Evolutionary conservation across 2,329 filamentous ascomycete species (phyloP), one percentile per base, ranked within the genome.

Genomic region (Zymoseptoria brevis): DNA sequence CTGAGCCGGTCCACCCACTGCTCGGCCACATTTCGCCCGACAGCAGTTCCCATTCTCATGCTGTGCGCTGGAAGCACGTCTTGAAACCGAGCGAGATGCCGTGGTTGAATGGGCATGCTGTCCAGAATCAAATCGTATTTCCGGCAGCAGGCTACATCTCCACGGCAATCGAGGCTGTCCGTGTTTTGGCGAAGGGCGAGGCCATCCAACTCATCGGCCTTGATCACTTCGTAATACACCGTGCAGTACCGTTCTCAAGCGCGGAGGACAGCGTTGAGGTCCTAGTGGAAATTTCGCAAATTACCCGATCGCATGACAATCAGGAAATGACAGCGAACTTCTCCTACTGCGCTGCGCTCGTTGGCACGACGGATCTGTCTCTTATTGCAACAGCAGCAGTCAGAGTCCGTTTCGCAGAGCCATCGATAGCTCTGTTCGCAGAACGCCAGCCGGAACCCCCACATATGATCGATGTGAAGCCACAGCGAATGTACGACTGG

Each of bases 31-130:
- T 30, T 21, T 16, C 21, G 21, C 24, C 50, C 19, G 58, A 50
- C 24, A 50, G 22, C 21, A 21, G n/a, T 7, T 11, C 19, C 21
- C 50, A 41, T 16, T 11, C 19, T 30, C 50, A 41, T 19, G 13
- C 3, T 8, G 8, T 48, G 19, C 19, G 30, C 19, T 65, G 63
- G 63, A 29, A 53, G 19, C 58, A 62, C 19, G 26, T 29, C 35
- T 45, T 65, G n/a, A 29, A 52, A 11, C 19, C 50, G 3, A 53
- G 35, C 0, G 68, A 73, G 45, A 41, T 69, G 0, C 65, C 70
- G 0, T 75, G 73, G 74, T 53, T 76, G 8, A 53, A 50, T 7
- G 70, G 68, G 21, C 74, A 76, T 57, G 53, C 63, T 13, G 55
- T 76, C 5, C 64, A 69, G 19, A 64, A 60, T 6, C 63, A 68